Percentiles rank a stretch among this genome's conserved stretches.
Conservation (phyloP, 164 flowering plant species). For the Vitis riparia region DNA sequence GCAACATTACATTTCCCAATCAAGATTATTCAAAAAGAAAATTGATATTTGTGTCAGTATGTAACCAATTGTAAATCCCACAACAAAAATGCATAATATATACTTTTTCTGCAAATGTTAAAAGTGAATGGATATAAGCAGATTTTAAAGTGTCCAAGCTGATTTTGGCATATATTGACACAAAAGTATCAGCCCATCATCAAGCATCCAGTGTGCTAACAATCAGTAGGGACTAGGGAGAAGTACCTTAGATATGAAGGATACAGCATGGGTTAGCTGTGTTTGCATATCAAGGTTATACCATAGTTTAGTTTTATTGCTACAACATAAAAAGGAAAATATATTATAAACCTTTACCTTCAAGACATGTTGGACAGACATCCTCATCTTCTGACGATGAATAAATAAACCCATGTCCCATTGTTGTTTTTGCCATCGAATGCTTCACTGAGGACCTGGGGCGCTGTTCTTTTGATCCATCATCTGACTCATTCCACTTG, state of each 20-base stretch:
- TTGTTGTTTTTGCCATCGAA: conserved; percentile 37
- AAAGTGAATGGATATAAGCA: not conserved
- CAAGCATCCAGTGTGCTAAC: not conserved
- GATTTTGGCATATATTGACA: not conserved
- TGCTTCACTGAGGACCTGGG: conserved; percentile 54
- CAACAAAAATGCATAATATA: too few species aligned
- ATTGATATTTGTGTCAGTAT: too few species aligned
- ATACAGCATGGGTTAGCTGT: not conserved
- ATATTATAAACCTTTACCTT: conserved; percentile 48
- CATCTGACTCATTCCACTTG: conserved; percentile 68
- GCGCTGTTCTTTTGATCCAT: conserved; percentile 48
- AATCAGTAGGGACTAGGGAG: too few species aligned
- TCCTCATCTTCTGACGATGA: conserved; percentile 89
- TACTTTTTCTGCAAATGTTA: too few species aligned
- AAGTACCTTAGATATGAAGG: not conserved
- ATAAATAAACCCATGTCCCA: conserved; percentile 49
- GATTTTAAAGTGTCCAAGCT: not conserved
- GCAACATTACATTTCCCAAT: too few species aligned
- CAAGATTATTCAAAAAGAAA: too few species aligned
- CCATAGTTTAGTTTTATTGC: not conserved
- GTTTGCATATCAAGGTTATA: too few species aligned
- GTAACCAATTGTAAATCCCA: too few species aligned
- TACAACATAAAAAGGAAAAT: not conserved
- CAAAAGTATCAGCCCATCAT: too few species aligned
- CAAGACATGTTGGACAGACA: conserved; percentile 98